Base-by-base conservation (phyloP, 1,139 yeast genomes). In the Geotrichum restrictum region DNA sequence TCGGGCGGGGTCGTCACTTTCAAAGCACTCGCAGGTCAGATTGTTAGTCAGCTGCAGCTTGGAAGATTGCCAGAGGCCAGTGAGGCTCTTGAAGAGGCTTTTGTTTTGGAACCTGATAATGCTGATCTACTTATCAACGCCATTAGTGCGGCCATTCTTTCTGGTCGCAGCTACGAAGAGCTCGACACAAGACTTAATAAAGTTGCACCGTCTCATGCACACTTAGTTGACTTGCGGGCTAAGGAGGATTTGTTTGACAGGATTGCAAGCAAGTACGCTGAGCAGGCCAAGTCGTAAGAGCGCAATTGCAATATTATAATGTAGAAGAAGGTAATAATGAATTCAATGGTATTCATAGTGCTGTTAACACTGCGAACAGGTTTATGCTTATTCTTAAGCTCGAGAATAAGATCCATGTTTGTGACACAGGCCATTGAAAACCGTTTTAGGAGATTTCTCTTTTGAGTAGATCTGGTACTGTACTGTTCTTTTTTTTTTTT, bases 81-180 rank as follows among this genome's bases (percentile, higher is more conserved):
- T 16, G 72, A 69, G 39, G 73, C 73, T 51, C 62, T 73, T 2
- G 64, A 68, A 45, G 82, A 79, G 61, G 77, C 81, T 11, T 65
- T 71, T 21, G 68, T 66, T 53, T 54, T 69, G 19, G 71, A 68
- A 3, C 67, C 69, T n/a, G 27, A 21, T 21, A 69, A 71, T 59
- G 77, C 76, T 22, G 83, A 83, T 59, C 75, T 79, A 21, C 62
- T 82, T 51, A 85, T 83, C 31, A 82, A 83, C 65, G 74, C 78
- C 60, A 75, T 82, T 58, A 74, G 85, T 1, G 74, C 73, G 49
- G 78, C 79, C 48, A 77, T 78, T 57, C 69, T 81, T 55, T 70
- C 70, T 34, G 80, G 80, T 52, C 69, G 70, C 55, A 78, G 75
- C 43, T 72, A 75, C 32, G 66, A 67, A 4, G 73, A 73, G 48